Evolutionary conservation across 345 rosid species (phyloP).

Genomic region (Eucalyptus pauciflora): DNA sequence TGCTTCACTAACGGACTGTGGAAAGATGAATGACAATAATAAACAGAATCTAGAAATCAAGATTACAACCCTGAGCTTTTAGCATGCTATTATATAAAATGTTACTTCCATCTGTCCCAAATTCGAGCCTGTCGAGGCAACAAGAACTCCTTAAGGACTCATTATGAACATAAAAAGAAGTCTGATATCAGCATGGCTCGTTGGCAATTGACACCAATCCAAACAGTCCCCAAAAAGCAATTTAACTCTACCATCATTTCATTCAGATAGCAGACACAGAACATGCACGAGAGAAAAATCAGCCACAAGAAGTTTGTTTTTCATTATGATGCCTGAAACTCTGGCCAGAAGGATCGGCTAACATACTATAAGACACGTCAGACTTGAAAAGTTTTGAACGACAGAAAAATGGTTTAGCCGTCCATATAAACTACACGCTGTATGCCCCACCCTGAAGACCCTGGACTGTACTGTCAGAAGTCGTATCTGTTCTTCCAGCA

Average conservation of each 20-base stretch:
- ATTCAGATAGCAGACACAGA: background rate
- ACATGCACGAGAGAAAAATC: background rate
- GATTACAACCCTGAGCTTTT: background rate
- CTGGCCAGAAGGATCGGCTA: background rate
- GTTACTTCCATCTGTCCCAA: background rate
- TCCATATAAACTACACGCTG: background rate
- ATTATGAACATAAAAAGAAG: background rate
- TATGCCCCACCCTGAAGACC: background rate
- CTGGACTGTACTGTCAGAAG: background rate
- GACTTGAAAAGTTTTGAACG: background rate
- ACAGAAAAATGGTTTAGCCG: background rate
- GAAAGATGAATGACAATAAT: background rate
- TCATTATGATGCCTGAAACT: background rate
- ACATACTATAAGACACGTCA: background rate
- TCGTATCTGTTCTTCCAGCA: background rate
- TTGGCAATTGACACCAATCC: background rate
- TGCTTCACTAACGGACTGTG: background rate
- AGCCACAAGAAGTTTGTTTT: background rate
- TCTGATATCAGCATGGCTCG: background rate
- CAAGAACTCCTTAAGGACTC: background rate
- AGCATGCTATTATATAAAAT: background rate
- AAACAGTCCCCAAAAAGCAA: background rate
- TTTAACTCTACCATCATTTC: background rate
- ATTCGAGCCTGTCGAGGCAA: background rate
- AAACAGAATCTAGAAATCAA: background rate